Evolutionary conservation across 306 rosid genomes (phyloP), one percentile per base, ranked within the genome.

Genomic region (Glycine tomentella): DNA sequence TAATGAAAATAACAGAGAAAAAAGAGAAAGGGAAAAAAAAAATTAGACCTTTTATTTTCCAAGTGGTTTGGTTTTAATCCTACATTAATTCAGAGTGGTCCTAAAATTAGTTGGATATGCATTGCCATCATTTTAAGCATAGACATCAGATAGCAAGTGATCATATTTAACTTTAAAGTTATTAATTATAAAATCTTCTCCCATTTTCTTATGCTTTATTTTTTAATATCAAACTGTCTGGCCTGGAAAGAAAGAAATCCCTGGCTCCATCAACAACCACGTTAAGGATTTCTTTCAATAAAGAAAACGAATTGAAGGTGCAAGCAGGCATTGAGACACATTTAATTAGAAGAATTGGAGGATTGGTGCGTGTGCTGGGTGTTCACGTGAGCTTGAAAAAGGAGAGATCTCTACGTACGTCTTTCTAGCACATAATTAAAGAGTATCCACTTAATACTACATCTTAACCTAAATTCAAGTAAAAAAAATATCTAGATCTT

Each of bases 101-200:
- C 84, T 71, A 61, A 53, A 72, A 73, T 52, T 56, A 52, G 68
- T 51, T 52, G 45, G 74, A 70, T 34, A 10, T 38, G 34, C 59
- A 58, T 8, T 48, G 58, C 70, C 79, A 58, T 67, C 74, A 46
- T 69, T 76, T 33, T 58, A 58, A 57, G 52, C 42, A n/a, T 63
- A 17, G 63, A 57, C 80, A 69, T 71, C 15, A 17, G 36, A 56
- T 25, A 33, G 53, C 61, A 53, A 20, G 38, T 14, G 13, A 45
- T 36, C 12, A 38, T 42, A 53, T 9, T 40, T 55, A 52, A 33
- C 14, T 53, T 51, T 53, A 10, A 71, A 42, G 7, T 11, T 52
- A 51, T 31, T 50, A 46, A 51, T 31, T 50, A 46, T 25, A 8
- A 69, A 12, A 9, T 68, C n/a, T 42, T 45, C 15, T 44, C 3